Conservation (phyloP, 768 basidiomycete genomes). For the Hypholoma fasciculare region DNA sequence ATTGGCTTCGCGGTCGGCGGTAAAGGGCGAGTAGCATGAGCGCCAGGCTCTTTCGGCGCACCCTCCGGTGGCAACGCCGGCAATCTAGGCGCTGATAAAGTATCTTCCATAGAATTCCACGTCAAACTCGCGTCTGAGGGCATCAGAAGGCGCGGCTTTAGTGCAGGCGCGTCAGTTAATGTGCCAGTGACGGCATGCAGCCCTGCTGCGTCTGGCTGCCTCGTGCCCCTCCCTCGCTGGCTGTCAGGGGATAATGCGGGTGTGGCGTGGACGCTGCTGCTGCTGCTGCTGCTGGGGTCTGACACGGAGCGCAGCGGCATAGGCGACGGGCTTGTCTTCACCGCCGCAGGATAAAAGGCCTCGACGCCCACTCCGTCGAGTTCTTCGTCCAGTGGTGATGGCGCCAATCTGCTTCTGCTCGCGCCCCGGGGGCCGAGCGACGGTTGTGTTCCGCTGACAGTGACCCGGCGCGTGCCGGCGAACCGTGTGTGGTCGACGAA, state of each 20-base stretch:
- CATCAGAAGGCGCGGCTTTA: not conserved
- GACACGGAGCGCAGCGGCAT: not conserved
- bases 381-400: not conserved
- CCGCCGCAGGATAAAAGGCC: constrained; percentile 5
- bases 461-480: constrained; percentile 22
- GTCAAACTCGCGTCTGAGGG: not conserved
- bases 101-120: not conserved
- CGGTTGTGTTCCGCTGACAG: constrained; percentile 19
- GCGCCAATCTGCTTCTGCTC: not conserved
- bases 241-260: not conserved
- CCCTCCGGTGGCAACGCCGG: not conserved
- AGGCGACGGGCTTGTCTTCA: constrained; percentile 6
- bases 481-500: constrained; percentile 24
- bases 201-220: not conserved
- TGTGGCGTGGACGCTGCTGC: not conserved
- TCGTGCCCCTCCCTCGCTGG: not conserved
- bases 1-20: not conserved
- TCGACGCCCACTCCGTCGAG: not conserved
- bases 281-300: not conserved
- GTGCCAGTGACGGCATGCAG: not conserved
- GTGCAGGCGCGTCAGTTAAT: not conserved
- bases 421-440: constrained; percentile 1
- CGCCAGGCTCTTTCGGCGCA: not conserved
- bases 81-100: not conserved
- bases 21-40: not conserved